Evolutionary conservation across 2,329 filamentous ascomycete species (phyloP).

Genomic region (Knufia petricola): DNA sequence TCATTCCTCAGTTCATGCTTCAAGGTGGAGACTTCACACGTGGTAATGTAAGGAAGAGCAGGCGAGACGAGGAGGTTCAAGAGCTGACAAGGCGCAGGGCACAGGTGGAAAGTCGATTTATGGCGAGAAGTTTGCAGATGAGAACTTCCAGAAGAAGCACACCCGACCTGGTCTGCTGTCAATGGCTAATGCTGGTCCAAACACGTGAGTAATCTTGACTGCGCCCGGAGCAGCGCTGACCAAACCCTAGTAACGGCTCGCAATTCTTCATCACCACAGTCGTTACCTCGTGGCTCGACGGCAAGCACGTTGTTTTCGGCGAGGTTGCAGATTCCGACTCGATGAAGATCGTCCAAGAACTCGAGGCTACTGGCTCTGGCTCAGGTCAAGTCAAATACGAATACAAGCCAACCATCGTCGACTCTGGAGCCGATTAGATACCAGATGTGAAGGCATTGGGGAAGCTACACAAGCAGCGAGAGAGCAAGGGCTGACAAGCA

Average conservation of each 20-base stretch:
- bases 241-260: conserved; percentile 50
- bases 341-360: conserved; percentile 46
- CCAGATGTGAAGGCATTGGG: not conserved
- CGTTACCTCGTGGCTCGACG: conserved; percentile 56
- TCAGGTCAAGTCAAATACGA: conserved; percentile 43
- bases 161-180: conserved; percentile 54
- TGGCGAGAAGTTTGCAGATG: conserved; percentile 55
- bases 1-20: conserved; percentile 63
- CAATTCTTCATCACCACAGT: conserved; percentile 67
- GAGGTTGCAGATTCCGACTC: conserved; percentile 48
- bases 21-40: conserved; percentile 60
- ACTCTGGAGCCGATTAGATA: conserved; percentile 14
- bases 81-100: conserved; percentile 26
- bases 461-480: not conserved
- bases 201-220: conserved; percentile 2
- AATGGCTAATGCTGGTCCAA: conserved; percentile 53
- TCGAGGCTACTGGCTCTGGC: conserved; percentile 50
- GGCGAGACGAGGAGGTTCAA: not conserved
- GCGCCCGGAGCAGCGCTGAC: conserved; percentile 5
- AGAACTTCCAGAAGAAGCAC: conserved; percentile 65
- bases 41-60: conserved; percentile 34
- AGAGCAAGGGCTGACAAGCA: not conserved
- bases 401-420: conserved; percentile 47
- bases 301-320: conserved; percentile 62
- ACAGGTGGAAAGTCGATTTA: conserved; percentile 62